Percentiles rank a stretch among this genome's conserved stretches.
These are phyloP conservation scores for Lycium ferocissimum DNA, from an alignment of 257 asterid species.

Conservation along the genomic window DNA sequence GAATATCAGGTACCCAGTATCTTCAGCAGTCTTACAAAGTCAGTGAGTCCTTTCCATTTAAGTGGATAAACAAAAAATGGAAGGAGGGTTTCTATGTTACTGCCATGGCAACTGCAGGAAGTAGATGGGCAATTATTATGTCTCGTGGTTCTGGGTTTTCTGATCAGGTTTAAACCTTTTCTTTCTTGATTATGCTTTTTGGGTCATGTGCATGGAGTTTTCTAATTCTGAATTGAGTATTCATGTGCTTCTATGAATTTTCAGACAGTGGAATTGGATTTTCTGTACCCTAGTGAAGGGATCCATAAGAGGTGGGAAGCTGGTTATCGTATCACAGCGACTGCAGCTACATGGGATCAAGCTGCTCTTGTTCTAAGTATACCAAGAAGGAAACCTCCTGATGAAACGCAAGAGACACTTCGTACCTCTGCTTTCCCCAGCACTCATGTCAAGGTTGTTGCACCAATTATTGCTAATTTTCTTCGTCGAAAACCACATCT, in stretches of 20 bases:
- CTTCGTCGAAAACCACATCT: not conserved
- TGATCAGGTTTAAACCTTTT: slow-evolving; percentile 52
- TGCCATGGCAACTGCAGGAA: slow-evolving; percentile 75
- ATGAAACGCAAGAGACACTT: slow-evolving; percentile 69
- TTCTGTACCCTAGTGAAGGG: slow-evolving; percentile 83
- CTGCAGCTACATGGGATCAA: slow-evolving; percentile 74
- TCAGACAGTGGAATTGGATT: slow-evolving; percentile 78
- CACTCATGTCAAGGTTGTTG: slow-evolving; percentile 60
- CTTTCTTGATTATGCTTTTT: not conserved
- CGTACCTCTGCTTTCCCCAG: slow-evolving; percentile 68
- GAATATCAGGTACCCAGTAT: slow-evolving; percentile 59
- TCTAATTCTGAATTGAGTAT: not conserved
- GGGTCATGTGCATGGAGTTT: slow-evolving; percentile 3
- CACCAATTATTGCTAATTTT: slow-evolving; percentile 4
- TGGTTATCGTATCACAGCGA: slow-evolving; percentile 72
- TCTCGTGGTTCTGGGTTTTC: slow-evolving; percentile 76
- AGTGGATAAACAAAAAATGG: slow-evolving; percentile 85
- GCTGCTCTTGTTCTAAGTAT: slow-evolving; percentile 70
- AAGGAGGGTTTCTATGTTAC: slow-evolving; percentile 74
- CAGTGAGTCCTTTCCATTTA: slow-evolving; percentile 68
- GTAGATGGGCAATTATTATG: slow-evolving; percentile 76
- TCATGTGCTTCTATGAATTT: slow-evolving; percentile 23
- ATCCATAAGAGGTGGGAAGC: slow-evolving; percentile 72
- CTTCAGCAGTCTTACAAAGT: slow-evolving; percentile 76
- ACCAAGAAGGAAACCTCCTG: slow-evolving; percentile 57